A percentile compares a stretch with the other conserved stretches of the same genome.
phyloP scores from a whole-genome alignment of 345 rosid species.

The Boechera stricta region DNA sequence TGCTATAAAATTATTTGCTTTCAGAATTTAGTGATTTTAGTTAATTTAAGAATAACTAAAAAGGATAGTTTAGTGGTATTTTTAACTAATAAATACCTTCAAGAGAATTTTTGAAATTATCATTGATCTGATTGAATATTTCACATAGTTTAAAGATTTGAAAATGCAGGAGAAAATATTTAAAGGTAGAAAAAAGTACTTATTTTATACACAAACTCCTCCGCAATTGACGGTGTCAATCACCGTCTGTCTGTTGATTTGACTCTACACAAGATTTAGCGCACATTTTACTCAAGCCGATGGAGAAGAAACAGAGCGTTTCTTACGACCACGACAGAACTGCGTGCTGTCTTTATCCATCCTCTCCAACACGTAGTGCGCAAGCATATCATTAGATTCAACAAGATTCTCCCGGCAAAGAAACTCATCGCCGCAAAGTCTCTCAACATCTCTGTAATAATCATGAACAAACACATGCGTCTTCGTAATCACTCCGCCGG shows the following conservation, averaged over 20 bases:
- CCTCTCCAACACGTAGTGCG: conserved; percentile 86
- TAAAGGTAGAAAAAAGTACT: conserved; percentile 6
- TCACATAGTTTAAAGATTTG: conserved; percentile 13
- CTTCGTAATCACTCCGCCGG: conserved; percentile 64
- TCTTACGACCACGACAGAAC: conserved; percentile 39
- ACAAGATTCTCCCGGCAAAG: conserved; percentile 82
- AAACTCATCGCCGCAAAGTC: conserved; percentile 80
- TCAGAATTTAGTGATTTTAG: too few species aligned
- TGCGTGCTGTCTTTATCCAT: conserved; percentile 62
- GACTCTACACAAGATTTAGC: conserved; percentile 3
- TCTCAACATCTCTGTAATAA: conserved; percentile 80
- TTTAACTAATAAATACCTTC: neutral
- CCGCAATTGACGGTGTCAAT: conserved; percentile 36
- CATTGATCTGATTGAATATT: conserved; percentile 21
- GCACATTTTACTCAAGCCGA: conserved; percentile 35
- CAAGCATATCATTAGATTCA: conserved; percentile 67
- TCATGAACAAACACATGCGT: conserved; percentile 91
- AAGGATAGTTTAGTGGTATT: neutral
- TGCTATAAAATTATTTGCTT: too few species aligned
- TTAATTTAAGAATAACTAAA: too few species aligned
- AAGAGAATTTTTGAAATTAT: neutral
- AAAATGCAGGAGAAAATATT: neutral
- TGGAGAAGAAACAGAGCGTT: conserved; percentile 41
- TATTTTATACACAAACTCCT: conserved; percentile 32
- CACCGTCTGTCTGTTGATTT: conserved; percentile 5